Evolutionary conservation across 2,329 filamentous ascomycete species (phyloP), one percentile per base, ranked within the genome.

Genomic region (Tolypocladium amazonense): DNA sequence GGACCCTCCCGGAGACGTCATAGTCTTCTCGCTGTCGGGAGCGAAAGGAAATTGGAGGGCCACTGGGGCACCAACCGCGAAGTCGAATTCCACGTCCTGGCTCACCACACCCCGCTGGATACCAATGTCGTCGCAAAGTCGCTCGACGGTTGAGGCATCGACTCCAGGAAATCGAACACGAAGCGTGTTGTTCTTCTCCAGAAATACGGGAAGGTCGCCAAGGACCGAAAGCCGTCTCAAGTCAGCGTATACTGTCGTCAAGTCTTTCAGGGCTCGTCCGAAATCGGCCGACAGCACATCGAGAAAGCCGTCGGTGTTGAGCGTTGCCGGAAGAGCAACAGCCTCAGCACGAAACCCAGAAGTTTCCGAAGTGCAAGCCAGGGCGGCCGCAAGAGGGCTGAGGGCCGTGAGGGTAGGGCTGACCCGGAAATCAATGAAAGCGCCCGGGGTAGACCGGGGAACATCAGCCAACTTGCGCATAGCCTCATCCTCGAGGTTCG

Each of bases 101-200:
- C 82, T 77, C 4, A 97, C 83, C 4, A 89, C 77, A 1, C 94
- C 94, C 58, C 91, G 82, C 63, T 87, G 85, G 9, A 99, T 81
- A n/a, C 88, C 89, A 14, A 96, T 81, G 70, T 99, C 94, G 55
- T 90, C 85, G 71, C 92, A 97, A 1, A 99, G 81, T 3, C 81
- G 79, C 69, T 96, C 90, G 0, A 96, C 88, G 0, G 89, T 90
- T 20, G 87, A 84, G 0, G 86, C 86, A 68, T 97, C 93, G 62
- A 94, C 92, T 3, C 94, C 94, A 0, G 92, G 92, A 69, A 99
- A 97, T 37, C 92, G 88, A 2, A 97, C 86, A 39, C 92, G 86
- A 4, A 97, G 76, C 0, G 84, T 82, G 2, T 84, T 84, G 39
- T 81, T 78, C 43, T 83, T 81, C 65, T 90, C 84, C 58, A 96